Evolutionary conservation across 352 stramenopile genomes (phyloP).

Genomic region (Globisporangium megalacanthum): DNA sequence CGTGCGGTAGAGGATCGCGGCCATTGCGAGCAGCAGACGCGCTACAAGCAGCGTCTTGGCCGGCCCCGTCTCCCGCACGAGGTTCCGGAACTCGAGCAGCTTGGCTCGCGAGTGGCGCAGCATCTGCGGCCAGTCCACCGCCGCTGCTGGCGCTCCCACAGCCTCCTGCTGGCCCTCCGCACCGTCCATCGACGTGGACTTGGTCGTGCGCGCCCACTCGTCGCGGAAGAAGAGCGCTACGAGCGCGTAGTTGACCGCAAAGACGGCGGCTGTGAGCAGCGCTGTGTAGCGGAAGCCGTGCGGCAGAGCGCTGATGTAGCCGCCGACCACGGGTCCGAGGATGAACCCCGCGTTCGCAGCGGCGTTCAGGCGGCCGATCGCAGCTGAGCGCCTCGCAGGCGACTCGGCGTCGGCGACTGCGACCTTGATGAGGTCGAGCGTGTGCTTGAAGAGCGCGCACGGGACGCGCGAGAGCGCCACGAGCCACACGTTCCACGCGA

Average conservation of each 20-base stretch:
- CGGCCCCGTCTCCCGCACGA: constrained; percentile 55
- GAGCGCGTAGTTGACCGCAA: constrained; percentile 65
- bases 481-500: constrained; percentile 78
- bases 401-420: constrained; percentile 55
- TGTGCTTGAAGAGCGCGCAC: constrained; percentile 77
- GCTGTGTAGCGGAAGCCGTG: constrained; percentile 81
- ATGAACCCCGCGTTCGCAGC: constrained; percentile 75
- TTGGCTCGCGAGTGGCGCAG: constrained; percentile 46
- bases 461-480: constrained; percentile 70
- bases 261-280: constrained; percentile 61
- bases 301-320: constrained; percentile 58
- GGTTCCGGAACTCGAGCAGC: constrained; percentile 52
- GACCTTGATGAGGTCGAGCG: constrained; percentile 74
- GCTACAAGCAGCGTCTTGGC: constrained; percentile 66
- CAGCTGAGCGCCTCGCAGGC: constrained; percentile 24
- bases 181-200: no score
- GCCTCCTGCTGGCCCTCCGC: no score
- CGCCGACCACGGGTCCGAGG: constrained; percentile 59
- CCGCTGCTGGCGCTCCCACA: background rate
- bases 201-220: background rate
- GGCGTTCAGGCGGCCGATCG: constrained; percentile 69
- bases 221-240: constrained; percentile 49
- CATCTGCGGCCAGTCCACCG: constrained; percentile 28
- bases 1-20: constrained; percentile 69
- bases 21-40: constrained; percentile 67